Base-by-base conservation (phyloP, 805 yeast species). In the Nakazawaea pomicola region DNA sequence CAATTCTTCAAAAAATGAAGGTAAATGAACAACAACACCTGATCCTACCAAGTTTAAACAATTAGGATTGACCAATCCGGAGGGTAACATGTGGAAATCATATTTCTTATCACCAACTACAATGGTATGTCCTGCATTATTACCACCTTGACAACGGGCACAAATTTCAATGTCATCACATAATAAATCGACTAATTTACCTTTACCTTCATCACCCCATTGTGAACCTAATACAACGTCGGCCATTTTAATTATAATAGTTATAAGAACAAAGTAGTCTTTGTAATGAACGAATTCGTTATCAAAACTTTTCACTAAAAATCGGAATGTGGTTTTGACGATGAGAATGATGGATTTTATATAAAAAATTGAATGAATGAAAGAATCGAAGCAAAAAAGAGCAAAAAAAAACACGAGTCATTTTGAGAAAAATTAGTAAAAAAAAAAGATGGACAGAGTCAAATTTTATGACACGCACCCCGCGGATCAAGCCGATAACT, bases 201-300 rank as follows among this genome's bases (percentile, higher is more conserved):
- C 99, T 62, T 93, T 93, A 61, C 99, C 99, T 78, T 93, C 99
- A 61, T 93, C 99, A 50, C 99, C 99, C 99, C 99, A 93, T 68
- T 93, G 99, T 66, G 98, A 72, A 45, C 99, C 99, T 56, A 93
- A 74, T 41, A 93, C 99, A 50, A 93, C 98, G 69, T 83, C 84
- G 62, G 86, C 83, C 90, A 82, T 82, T 30, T 30, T 36, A 27
- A 14, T 15, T 31, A 19, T 20, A 29, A 10, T 41, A 15, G 11
- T 21, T 39, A 14, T 36, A 28, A 24, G 25, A 40, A 33, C 31
- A 33, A 40, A 14, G 28, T 29, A 27, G n/a, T 15, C 15, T 31
- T 25, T 42, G 36, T 36, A 34, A 35, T 44, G 41, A 35, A 44
- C 43, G 35, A 32, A 28, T 12, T 27, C 43, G 43, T 39, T 39